Evolutionary conservation across 345 rosid species (phyloP).

Genomic region (Hibiscus tridactylites): DNA sequence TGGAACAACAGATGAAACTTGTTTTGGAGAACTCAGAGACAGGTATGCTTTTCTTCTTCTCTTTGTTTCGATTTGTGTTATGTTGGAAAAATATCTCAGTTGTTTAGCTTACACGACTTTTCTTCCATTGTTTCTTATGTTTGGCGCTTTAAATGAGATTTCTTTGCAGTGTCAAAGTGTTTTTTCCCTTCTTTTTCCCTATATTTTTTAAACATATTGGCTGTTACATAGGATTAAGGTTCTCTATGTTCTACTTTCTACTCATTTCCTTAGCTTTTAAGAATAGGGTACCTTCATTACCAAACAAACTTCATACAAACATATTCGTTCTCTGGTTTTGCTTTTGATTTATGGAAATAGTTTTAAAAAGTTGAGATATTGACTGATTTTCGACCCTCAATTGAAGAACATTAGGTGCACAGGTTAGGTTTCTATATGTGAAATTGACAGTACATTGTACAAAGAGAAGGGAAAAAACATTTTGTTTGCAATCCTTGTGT

Average conservation of each 20-base stretch:
- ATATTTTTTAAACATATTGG: neutral
- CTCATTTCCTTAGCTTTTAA: neutral
- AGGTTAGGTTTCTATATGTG: neutral
- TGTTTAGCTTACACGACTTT: neutral
- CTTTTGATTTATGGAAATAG: neutral
- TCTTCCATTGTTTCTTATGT: neutral
- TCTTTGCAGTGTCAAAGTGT: neutral
- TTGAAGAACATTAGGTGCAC: neutral
- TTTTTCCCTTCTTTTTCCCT: neutral
- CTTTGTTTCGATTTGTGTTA: neutral
- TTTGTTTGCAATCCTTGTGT: neutral
- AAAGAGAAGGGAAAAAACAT: neutral
- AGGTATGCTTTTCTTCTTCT: neutral
- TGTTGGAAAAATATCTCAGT: neutral
- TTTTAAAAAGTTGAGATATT: neutral
- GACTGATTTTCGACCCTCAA: neutral
- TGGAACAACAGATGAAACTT: neutral
- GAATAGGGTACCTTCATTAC: neutral
- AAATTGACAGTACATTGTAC: neutral
- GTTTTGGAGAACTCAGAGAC: constrained; percentile 12
- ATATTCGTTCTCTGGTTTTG: neutral
- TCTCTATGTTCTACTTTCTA: neutral
- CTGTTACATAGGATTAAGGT: neutral
- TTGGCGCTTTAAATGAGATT: neutral
- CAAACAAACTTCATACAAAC: too few species aligned